These are phyloP conservation scores for Coemansia sp. DNA, from an alignment of 192 early-diverging fungal genomes.

Conservation along the genomic window DNA sequence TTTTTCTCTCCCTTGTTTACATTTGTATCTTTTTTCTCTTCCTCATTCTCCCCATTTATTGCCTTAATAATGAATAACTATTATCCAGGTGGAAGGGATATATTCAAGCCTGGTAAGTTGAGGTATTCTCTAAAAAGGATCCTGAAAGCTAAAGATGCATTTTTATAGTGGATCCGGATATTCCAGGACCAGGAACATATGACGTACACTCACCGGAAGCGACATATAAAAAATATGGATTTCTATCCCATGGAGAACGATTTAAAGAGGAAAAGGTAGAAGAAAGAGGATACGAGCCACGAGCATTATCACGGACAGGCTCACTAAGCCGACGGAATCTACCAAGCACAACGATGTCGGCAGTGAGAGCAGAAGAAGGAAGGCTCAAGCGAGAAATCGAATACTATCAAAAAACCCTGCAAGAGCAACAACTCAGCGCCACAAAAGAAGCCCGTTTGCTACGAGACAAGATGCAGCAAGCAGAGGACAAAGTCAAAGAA, in stretches of 20 bases:
- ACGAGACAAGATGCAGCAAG: slow-evolving; percentile 17
- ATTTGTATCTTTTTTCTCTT: slow-evolving; percentile 2
- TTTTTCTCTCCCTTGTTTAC: slow-evolving; percentile 12
- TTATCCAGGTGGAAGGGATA: slow-evolving; percentile 42
- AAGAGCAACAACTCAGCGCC: slow-evolving; percentile 16
- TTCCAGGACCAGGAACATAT: slow-evolving; percentile 41
- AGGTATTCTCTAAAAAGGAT: neutral
- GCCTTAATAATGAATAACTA: slow-evolving; percentile 18
- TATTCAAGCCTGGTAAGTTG: slow-evolving; percentile 41
- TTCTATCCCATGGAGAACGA: slow-evolving; percentile 29
- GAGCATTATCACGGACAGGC: slow-evolving; percentile 5
- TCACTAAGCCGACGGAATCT: slow-evolving; percentile 4
- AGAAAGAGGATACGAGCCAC: neutral
- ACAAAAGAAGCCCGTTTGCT: slow-evolving; percentile 22
- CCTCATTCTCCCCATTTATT: neutral
- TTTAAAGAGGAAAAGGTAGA: slow-evolving; percentile 17
- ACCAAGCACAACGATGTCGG: slow-evolving; percentile 14
- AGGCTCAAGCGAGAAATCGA: slow-evolving; percentile 40
- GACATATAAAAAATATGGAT: slow-evolving; percentile 45
- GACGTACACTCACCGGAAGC: slow-evolving; percentile 37
- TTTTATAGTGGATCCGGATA: slow-evolving; percentile 41
- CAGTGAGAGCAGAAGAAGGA: slow-evolving; percentile 30
- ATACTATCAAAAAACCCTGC: slow-evolving; percentile 16
- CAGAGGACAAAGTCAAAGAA: slow-evolving; percentile 30
- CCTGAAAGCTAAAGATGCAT: neutral